Percentiles rank a stretch among this genome's conserved stretches.
phyloP scores from a whole-genome alignment of 306 rosid genomes.

The Citrullus mucosospermus region DNA sequence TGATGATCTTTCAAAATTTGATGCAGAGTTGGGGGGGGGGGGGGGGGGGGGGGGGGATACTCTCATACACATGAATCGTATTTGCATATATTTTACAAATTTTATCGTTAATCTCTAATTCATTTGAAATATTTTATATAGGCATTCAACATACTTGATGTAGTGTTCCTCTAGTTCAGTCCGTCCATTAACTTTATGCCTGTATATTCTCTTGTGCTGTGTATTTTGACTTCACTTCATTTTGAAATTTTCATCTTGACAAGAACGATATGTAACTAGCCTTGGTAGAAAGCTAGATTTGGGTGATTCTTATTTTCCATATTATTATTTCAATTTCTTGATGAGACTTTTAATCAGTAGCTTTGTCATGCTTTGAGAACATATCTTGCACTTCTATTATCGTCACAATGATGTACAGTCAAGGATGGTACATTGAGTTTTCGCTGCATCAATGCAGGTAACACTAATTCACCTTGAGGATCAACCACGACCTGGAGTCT shows the following conservation, averaged over 20 bases:
- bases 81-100: neutral
- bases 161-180: neutral
- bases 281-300: neutral
- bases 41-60: neutral
- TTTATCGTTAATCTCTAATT: neutral
- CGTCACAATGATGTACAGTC: neutral
- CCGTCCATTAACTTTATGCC: neutral
- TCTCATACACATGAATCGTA: neutral
- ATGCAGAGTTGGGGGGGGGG: neutral
- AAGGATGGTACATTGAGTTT: slow-evolving; percentile 1
- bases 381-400: neutral
- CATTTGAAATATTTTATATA: neutral
- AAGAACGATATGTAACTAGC: neutral
- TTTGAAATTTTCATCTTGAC: neutral
- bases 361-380: neutral
- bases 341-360: neutral
- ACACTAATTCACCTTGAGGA: slow-evolving; percentile 94
- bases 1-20: neutral
- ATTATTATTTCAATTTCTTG: neutral
- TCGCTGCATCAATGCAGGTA: slow-evolving; percentile 35
- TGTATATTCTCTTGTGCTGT: neutral
- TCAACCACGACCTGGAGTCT: slow-evolving; percentile 78
- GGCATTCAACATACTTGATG: neutral
- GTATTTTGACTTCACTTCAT: neutral
- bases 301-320: neutral